Evolutionary conservation across 2,329 filamentous ascomycete genomes (phyloP), one percentile per base, ranked within the genome.

Genomic region (Nectriaceae sp.): DNA sequence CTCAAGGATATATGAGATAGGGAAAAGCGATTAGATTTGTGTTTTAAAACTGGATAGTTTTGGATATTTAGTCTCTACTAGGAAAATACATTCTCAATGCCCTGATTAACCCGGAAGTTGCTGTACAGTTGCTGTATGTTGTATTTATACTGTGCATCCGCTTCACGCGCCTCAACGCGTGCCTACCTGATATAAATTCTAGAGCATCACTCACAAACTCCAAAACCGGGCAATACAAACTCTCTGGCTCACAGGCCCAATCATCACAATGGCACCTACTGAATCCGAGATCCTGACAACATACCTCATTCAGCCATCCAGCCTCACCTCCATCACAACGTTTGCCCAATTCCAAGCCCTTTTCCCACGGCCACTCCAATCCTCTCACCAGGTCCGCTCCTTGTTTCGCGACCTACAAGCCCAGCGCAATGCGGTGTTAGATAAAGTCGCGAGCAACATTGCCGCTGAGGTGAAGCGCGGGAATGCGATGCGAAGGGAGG

Each of bases 341-440:
- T 78, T 91, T 40, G 77, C 84, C 48, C 82, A 90, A 56, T 96
- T 96, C 74, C 84, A 82, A 37, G 78, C 85, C 21, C 78, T 93
- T 36, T 94, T 96, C 63, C 90, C 90, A 11, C 81, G 78, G 42
- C 70, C 80, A 33, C 75, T 85, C 42, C 86, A 85, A 50, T 73
- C 78, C 20, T 86, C 85, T 40, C 81, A 87, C 0, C 83, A 87
- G 47, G 78, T 93, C 40, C 82, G 83, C 47, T 74, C 78, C 1
- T 76, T 96, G 4, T 96, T 95, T 65, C 83, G 88, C 40, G 88
- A 94, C 65, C 77, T 96, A 3, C 88, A 94, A 61, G 79, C 84
- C 50, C 82, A 91, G 64, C 83, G 90, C 46, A 83, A 85, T 52
- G 77, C 79, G 40, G 75, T 87, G 11, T 78, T 90, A 45, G 88